Evolutionary conservation across 176 grass and related monocot genomes (phyloP).

Genomic region (Themeda triandra): DNA sequence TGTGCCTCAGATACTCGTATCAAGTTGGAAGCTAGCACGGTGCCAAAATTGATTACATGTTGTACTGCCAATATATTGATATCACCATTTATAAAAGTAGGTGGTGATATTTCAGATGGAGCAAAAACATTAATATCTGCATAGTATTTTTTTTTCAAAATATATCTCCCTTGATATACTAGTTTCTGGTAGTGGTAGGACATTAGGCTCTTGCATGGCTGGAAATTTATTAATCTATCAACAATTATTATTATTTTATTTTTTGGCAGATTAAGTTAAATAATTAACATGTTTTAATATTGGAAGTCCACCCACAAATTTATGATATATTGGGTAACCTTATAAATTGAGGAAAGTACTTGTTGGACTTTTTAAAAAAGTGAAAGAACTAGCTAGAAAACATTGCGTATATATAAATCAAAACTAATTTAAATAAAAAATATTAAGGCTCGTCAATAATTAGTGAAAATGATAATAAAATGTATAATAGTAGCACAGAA

Average conservation of each 20-base stretch:
- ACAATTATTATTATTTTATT: not conserved
- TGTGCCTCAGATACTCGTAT: not conserved
- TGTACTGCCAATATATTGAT: slow-evolving; percentile 9
- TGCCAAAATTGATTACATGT: not conserved
- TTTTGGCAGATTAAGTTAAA: not conserved
- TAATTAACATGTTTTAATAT: not conserved
- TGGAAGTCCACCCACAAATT: not conserved
- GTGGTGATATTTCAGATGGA: slow-evolving; percentile 11
- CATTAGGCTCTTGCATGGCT: not conserved
- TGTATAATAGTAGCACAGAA: not conserved
- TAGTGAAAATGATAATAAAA: not conserved
- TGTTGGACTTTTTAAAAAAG: not conserved
- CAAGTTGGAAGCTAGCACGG: not conserved
- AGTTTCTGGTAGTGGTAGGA: not conserved
- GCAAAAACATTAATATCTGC: not conserved
- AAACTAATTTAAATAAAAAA: not conserved
- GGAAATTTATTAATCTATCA: not conserved
- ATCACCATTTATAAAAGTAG: slow-evolving; percentile 2
- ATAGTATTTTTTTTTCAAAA: not conserved
- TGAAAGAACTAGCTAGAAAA: not conserved
- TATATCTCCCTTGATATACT: not conserved
- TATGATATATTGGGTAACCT: slow-evolving; percentile 15
- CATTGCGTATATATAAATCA: not conserved
- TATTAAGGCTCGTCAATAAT: not conserved
- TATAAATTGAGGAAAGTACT: slow-evolving; percentile 1